Evolutionary conservation across 164 flowering plant genomes (phyloP), one percentile per base, ranked within the genome.

Genomic region (Magnolia sinica): DNA sequence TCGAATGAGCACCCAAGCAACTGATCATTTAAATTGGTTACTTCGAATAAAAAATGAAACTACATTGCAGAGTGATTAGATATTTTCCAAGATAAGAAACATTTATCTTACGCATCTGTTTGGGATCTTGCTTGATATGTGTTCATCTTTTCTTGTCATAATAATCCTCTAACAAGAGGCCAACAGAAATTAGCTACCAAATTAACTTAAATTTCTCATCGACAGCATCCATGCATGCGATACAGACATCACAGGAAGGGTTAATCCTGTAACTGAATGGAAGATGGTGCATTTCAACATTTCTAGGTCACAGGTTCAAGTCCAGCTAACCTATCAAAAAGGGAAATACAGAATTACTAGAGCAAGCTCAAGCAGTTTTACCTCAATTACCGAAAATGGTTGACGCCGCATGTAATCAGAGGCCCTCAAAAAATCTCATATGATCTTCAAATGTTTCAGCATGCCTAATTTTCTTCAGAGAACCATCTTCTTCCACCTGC

Each of bases 361-460:
- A 37, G 45, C 45, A 37, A 5, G 45, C 45, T 37, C 45, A 37
- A 37, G 7, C 7, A 37, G 6, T 37, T 37, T 37, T 37, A 37
- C 45, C 45, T 37, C 45, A 37, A 37, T 37, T 3, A 5, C 45
- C 45, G 22, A 31, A 73, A 72, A 59, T 10, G 16, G 58, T n/a
- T 13, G 23, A 49, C 45, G 18, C 45, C 10, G 3, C 1, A 72
- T 45, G 16, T 45, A 16, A 24, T 80, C 79, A 93, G 8, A 96
- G 91, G 31, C 89, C 97, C 27, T 91, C 91, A 72, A 94, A 96
- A 79, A 83, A 93, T 72, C 88, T 88, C 68, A 96, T 8, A 74
- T 96, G 96, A 80, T 96, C 99, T 78, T 94, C 98, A 81, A 96
- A 93, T 71, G 92, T 87, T 86, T 96, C 99, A 11, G 82, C 98